Evolutionary conservation across 2,329 filamentous ascomycete species (phyloP).

Genomic region (Sporothrix schenckii): DNA sequence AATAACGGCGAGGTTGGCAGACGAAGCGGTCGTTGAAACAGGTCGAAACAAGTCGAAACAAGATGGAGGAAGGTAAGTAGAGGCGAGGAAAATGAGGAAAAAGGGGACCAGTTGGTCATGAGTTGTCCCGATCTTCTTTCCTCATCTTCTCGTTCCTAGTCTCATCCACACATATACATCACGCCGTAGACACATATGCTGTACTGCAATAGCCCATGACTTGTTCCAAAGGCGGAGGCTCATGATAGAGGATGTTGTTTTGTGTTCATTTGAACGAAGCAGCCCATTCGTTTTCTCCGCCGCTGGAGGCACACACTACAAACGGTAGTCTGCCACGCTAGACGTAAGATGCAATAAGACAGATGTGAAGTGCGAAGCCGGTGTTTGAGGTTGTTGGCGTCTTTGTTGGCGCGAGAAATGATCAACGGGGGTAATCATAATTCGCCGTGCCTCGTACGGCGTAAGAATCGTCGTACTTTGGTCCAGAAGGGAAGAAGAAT

Average conservation of each 20-base stretch:
- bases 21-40: slow-evolving; percentile 21
- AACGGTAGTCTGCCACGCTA: background rate
- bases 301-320: background rate
- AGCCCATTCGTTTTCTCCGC: slow-evolving; percentile 1
- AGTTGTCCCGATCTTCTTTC: slow-evolving; percentile 5
- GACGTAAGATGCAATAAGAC: slow-evolving; percentile 7
- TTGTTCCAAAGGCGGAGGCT: background rate
- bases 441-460: no score
- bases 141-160: background rate
- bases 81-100: background rate
- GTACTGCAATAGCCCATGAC: background rate
- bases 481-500: slow-evolving; percentile 1
- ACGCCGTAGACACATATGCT: background rate
- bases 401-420: background rate
- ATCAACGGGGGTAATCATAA: no score
- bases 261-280: background rate
- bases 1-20: background rate
- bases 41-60: slow-evolving; percentile 24
- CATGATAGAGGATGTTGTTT: background rate
- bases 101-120: background rate
- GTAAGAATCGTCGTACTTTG: no score
- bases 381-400: slow-evolving; percentile 21
- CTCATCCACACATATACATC: background rate
- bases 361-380: background rate
- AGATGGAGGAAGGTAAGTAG: background rate